Percentiles rank a stretch among this genome's conserved stretches.
phyloP scores from a whole-genome alignment of 148 eudicot species.

The Chenopodium berlandieri region DNA sequence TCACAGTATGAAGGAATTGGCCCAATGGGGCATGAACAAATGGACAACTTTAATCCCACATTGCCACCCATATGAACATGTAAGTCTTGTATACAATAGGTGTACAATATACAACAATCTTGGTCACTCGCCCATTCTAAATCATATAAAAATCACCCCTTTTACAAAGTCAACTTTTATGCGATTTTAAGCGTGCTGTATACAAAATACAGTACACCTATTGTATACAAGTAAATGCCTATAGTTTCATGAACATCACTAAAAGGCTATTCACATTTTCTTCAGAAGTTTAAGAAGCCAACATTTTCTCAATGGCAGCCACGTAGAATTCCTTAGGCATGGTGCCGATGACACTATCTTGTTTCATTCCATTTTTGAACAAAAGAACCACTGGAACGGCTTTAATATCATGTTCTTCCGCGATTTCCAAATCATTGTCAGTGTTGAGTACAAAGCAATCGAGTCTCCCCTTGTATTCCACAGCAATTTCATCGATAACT shows the following conservation, averaged over 20 bases:
- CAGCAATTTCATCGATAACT: slow-evolving; percentile 82
- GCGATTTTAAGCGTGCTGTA: no score
- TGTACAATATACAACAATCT: no score
- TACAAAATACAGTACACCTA: neutral
- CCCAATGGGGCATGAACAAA: neutral
- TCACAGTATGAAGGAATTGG: neutral
- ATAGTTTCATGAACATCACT: slow-evolving; percentile 8
- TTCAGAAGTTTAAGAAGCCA: slow-evolving; percentile 34
- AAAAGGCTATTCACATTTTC: neutral
- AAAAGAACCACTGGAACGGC: slow-evolving; percentile 90
- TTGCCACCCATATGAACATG: no score
- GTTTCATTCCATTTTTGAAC: slow-evolving; percentile 79
- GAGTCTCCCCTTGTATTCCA: slow-evolving; percentile 62
- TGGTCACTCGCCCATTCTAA: no score
- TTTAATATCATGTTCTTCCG: slow-evolving; percentile 68
- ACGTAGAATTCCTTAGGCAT: slow-evolving; percentile 95
- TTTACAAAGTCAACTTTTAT: no score
- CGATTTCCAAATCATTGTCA: slow-evolving; percentile 51
- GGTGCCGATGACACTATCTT: slow-evolving; percentile 60
- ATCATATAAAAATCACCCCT: no score
- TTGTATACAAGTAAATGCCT: neutral
- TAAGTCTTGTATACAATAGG: no score
- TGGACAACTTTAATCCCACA: neutral
- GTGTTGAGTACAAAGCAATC: slow-evolving; percentile 65
- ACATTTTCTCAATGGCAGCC: slow-evolving; percentile 70